Percentiles rank a stretch among this genome's conserved stretches.
Conservation (phyloP, 768 basidiomycete species). For the Dendrothele bispora region DNA sequence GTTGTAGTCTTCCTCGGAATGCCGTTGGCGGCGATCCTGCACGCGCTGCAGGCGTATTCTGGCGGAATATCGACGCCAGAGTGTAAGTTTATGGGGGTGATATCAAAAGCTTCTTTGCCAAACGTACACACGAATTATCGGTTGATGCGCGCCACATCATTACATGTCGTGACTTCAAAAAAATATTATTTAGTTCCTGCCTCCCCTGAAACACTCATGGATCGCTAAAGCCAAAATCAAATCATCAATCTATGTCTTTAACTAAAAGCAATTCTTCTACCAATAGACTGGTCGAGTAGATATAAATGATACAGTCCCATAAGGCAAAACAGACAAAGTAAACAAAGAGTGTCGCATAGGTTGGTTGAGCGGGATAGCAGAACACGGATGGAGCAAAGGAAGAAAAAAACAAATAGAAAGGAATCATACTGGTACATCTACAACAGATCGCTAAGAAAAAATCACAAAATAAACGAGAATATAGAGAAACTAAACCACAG, state of each 20-base stretch:
- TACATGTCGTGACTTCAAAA: background rate
- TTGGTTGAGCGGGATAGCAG: no score
- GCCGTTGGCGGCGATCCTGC: constrained; percentile 44
- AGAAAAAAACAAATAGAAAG: constrained; percentile 6
- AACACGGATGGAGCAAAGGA: background rate
- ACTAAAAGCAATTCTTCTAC: background rate
- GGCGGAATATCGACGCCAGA: constrained; percentile 69
- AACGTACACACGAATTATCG: no score
- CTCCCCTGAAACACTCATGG: no score
- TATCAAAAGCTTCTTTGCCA: no score
- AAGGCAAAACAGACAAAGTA: constrained; percentile 3
- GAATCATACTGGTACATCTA: constrained; percentile 36
- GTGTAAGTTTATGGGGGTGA: no score
- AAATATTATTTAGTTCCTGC: no score
- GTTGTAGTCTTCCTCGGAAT: constrained; percentile 53
- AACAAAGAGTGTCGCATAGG: constrained; percentile 8
- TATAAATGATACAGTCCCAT: background rate
- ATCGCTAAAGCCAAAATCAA: background rate
- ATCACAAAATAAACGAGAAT: constrained; percentile 15
- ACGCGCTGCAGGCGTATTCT: constrained; percentile 42
- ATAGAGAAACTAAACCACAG: constrained; percentile 5
- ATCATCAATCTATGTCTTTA: background rate
- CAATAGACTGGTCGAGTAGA: background rate
- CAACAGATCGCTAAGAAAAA: constrained; percentile 29
- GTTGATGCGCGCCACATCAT: background rate